phyloP scores from a whole-genome alignment of 345 rosid genomes.

The Citrus trifoliata region DNA sequence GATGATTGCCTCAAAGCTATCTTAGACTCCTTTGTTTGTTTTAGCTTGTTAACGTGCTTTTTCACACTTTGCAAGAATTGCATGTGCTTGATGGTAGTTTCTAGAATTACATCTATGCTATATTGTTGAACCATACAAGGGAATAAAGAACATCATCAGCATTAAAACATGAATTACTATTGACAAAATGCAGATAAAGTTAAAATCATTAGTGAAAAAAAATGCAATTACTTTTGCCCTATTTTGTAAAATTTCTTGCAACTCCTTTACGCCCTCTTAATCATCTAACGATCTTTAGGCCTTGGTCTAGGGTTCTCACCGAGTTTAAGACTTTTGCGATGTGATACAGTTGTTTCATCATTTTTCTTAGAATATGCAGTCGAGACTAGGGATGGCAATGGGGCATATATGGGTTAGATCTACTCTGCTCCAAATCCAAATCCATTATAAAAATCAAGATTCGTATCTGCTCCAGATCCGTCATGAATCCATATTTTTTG shows the following conservation, averaged over 20 bases:
- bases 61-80: no score
- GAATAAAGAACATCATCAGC: slow-evolving; percentile 9
- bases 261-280: slow-evolving; percentile 97
- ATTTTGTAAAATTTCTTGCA: slow-evolving; percentile 93
- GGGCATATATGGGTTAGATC: no score
- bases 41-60: no score
- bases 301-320: slow-evolving; percentile 95
- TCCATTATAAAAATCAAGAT: no score
- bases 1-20: slow-evolving; percentile 19
- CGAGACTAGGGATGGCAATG: no score
- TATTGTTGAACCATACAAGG: neutral
- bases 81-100: no score
- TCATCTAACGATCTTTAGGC: slow-evolving; percentile 99
- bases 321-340: slow-evolving; percentile 80
- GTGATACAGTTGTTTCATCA: slow-evolving; percentile 53
- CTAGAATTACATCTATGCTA: no score
- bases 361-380: slow-evolving; percentile 66
- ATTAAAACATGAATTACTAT: neutral
- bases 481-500: no score
- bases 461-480: no score
- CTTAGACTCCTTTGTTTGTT: slow-evolving; percentile 80
- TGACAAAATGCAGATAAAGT: neutral
- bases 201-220: neutral
- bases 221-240: slow-evolving; percentile 71
- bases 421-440: no score